phyloP scores from a whole-genome alignment of 2,329 filamentous ascomycete genomes.

The Cytospora mali region DNA sequence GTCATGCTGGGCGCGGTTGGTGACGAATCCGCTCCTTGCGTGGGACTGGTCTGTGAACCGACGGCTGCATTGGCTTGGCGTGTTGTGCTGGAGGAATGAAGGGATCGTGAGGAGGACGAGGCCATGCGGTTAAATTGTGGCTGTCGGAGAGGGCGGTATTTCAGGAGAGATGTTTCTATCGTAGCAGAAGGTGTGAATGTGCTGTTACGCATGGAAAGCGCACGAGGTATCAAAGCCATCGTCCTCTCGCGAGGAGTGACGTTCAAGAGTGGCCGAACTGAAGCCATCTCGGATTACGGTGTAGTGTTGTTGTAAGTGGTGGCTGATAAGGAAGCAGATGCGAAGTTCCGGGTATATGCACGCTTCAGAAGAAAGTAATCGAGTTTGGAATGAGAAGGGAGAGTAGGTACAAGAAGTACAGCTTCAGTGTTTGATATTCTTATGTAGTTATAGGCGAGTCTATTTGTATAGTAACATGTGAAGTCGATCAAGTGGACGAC shows the following conservation, averaged over 20 bases:
- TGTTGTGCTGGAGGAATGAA: constrained; percentile 33
- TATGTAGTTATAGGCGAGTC: not conserved
- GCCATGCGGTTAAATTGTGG: constrained; percentile 27
- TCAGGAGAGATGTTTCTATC: constrained; percentile 18
- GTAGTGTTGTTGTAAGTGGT: not conserved
- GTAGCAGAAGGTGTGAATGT: constrained; percentile 16
- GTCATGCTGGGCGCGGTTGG: constrained; percentile 24
- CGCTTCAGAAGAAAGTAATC: constrained; percentile 9
- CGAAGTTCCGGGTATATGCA: constrained; percentile 12
- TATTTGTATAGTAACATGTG: not conserved
- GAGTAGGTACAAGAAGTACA: not conserved
- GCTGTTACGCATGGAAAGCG: constrained; percentile 6
- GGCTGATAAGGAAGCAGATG: constrained; percentile 12
- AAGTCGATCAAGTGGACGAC: constrained; percentile 2
- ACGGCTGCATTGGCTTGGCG: constrained; percentile 18
- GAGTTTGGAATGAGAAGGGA: not conserved
- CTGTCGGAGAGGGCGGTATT: constrained; percentile 26
- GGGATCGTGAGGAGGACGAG: constrained; percentile 31
- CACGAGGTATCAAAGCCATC: constrained; percentile 15
- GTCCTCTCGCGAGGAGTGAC: constrained; percentile 4
- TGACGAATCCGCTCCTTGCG: constrained; percentile 23
- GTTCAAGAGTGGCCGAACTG: constrained; percentile 20
- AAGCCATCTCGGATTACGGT: constrained; percentile 20
- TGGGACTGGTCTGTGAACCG: constrained; percentile 27
- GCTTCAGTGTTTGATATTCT: constrained; percentile 8